Conservation (phyloP, 768 basidiomycete species). For the Psilocybe subaeruginosa region DNA sequence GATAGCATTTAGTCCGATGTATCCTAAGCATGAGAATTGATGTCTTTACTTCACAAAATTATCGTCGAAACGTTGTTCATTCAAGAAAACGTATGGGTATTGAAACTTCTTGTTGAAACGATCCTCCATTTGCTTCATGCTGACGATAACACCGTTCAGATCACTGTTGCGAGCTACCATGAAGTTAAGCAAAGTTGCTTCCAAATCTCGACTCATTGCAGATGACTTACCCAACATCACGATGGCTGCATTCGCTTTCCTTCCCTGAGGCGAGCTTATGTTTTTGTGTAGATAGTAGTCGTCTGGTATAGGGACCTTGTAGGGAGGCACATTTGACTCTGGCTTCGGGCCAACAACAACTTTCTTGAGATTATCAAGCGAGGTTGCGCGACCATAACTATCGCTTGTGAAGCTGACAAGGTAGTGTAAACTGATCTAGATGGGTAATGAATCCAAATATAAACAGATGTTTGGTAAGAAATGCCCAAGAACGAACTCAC, state of each 20-base stretch:
- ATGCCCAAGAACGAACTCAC: slow-evolving; percentile 29
- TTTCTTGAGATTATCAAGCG: slow-evolving; percentile 45
- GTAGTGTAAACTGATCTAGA: slow-evolving; percentile 59
- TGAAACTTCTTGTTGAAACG: slow-evolving; percentile 85
- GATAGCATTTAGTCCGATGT: background rate
- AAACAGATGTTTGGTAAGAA: background rate
- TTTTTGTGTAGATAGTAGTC: slow-evolving; percentile 54
- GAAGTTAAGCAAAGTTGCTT: background rate
- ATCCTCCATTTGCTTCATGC: slow-evolving; percentile 82
- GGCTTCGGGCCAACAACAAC: slow-evolving; percentile 30
- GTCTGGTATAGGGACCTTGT: slow-evolving; percentile 62
- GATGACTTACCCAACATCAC: slow-evolving; percentile 63
- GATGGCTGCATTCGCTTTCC: slow-evolving; percentile 82
- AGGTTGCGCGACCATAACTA: slow-evolving; percentile 63
- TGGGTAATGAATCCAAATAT: background rate
- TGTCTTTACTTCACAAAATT: slow-evolving; percentile 64
- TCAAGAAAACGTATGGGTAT: slow-evolving; percentile 89
- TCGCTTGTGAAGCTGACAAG: slow-evolving; percentile 70
- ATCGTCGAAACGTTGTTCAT: slow-evolving; percentile 76
- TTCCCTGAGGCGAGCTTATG: slow-evolving; percentile 38
- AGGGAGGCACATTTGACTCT: slow-evolving; percentile 38
- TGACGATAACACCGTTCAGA: slow-evolving; percentile 59
- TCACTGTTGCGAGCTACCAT: slow-evolving; percentile 61
- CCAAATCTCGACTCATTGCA: background rate
- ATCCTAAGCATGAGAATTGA: background rate